Percentiles rank a stretch among this genome's conserved stretches.
Evolutionary conservation across 1,284 basidiomycete species (phyloP).

Genomic region (Papiliotrema terrestris): DNA sequence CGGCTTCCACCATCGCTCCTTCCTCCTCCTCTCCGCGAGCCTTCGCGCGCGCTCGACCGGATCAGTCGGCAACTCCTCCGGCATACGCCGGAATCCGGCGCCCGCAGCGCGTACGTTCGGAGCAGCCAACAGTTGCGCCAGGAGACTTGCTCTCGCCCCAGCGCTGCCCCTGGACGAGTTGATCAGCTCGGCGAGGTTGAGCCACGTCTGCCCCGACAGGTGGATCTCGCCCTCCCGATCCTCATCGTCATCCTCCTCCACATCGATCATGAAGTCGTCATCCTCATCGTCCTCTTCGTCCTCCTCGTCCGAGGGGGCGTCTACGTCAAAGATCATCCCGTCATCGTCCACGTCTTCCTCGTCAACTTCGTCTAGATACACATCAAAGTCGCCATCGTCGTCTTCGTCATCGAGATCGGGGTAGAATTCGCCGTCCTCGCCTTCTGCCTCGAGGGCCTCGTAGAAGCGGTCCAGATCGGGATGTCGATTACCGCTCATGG

Average conservation of each 20-base stretch:
- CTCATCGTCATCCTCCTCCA: conserved; percentile 21
- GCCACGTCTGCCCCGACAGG: conserved; percentile 15
- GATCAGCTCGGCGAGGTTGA: conserved; percentile 22
- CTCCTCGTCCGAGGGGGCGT: conserved; percentile 15
- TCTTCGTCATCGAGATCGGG: conserved; percentile 24
- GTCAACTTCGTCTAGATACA: conserved; percentile 18
- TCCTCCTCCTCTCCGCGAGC: conserved; percentile 13
- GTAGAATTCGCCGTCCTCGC: conserved; percentile 10
- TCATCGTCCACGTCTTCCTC: conserved; percentile 21
- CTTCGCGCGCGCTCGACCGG: conserved; percentile 12
- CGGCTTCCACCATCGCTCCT: conserved; percentile 47
- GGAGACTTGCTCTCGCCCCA: conserved; percentile 14
- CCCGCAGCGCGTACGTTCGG: not conserved
- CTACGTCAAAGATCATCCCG: conserved; percentile 16
- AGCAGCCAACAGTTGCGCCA: conserved; percentile 22
- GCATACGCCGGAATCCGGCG: not conserved
- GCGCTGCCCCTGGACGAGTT: conserved; percentile 7
- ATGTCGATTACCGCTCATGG: conserved; percentile 18
- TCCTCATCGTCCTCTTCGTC: conserved; percentile 29
- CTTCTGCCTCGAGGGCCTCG: conserved; percentile 12
- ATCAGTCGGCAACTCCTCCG: not conserved
- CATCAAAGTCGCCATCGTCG: conserved; percentile 17
- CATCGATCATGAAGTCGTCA: conserved; percentile 21
- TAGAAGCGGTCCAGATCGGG: conserved; percentile 25
- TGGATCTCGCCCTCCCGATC: conserved; percentile 30